Percentiles rank a stretch among this genome's conserved stretches.
These are phyloP conservation scores for Aurinia saxatilis DNA, from an alignment of 345 rosid species.

Conservation along the genomic window DNA sequence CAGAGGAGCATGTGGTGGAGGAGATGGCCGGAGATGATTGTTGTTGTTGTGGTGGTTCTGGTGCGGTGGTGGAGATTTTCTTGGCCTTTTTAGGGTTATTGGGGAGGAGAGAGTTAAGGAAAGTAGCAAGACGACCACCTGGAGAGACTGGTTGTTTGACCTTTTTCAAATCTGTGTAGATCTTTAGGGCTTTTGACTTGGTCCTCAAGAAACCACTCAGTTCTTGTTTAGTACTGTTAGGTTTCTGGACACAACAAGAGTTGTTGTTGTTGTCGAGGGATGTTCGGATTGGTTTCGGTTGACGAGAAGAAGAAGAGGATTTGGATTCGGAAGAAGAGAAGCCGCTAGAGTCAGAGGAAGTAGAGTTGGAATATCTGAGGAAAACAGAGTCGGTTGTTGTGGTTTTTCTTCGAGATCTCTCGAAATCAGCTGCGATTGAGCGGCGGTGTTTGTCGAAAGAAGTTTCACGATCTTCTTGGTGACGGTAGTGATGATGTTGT, in stretches of 20 bases:
- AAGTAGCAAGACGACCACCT: conserved; percentile 64
- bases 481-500: neutral
- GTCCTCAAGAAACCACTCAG: conserved; percentile 52
- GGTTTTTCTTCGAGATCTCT: conserved; percentile 14
- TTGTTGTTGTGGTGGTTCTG: conserved; percentile 22
- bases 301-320: conserved; percentile 7
- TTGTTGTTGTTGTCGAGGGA: conserved; percentile 22
- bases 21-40: conserved; percentile 13
- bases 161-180: conserved; percentile 75
- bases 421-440: conserved; percentile 39
- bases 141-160: conserved; percentile 91
- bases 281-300: conserved; percentile 50
- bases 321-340: conserved; percentile 69
- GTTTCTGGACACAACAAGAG: conserved; percentile 21
- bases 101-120: conserved; percentile 61
- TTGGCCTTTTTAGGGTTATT: conserved; percentile 46
- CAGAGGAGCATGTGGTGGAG: conserved; percentile 54
- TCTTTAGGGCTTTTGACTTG: conserved; percentile 72
- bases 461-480: neutral
- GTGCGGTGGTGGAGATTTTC: conserved; percentile 3
- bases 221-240: conserved; percentile 29
- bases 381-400: conserved; percentile 23
- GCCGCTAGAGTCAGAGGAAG: conserved; percentile 71
- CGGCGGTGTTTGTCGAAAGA: conserved; percentile 33
- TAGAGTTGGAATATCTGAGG: conserved; percentile 47